Evolutionary conservation across 2,329 filamentous ascomycete species (phyloP).

Genomic region (Pestalotiopsis sp.): DNA sequence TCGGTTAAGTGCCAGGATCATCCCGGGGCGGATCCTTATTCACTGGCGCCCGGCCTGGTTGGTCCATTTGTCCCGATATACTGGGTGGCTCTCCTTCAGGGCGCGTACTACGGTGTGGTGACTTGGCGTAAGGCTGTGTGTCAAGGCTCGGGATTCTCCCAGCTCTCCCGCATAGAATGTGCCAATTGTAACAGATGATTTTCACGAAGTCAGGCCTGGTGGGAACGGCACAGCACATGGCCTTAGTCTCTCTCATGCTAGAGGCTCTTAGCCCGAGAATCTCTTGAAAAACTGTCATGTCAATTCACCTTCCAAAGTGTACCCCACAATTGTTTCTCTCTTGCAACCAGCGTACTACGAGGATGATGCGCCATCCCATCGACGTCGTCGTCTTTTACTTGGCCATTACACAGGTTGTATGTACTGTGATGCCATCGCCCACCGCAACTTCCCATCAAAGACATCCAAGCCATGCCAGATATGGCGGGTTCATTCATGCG

Average conservation of each 20-base stretch:
- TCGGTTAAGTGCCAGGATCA: not conserved
- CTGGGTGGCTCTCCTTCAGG: not conserved
- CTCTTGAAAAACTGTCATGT: not conserved
- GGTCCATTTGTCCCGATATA: not conserved
- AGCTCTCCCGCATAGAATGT: not conserved
- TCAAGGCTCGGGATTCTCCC: not conserved
- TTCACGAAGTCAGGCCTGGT: not conserved
- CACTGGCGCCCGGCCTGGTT: not conserved
- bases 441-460: no score
- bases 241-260: not conserved
- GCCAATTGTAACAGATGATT: not conserved
- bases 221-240: not conserved
- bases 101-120: not conserved
- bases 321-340: not conserved
- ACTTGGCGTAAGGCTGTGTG: not conserved
- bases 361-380: not conserved
- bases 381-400: not conserved
- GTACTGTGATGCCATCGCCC: no score
- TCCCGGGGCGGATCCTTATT: not conserved
- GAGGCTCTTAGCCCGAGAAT: not conserved
- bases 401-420: no score
- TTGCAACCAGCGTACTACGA: not conserved
- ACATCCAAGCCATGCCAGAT: no score
- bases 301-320: not conserved
- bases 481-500: no score